Conservation (phyloP, 352 stramenopile genomes). For the Phytophthora sojae region DNA sequence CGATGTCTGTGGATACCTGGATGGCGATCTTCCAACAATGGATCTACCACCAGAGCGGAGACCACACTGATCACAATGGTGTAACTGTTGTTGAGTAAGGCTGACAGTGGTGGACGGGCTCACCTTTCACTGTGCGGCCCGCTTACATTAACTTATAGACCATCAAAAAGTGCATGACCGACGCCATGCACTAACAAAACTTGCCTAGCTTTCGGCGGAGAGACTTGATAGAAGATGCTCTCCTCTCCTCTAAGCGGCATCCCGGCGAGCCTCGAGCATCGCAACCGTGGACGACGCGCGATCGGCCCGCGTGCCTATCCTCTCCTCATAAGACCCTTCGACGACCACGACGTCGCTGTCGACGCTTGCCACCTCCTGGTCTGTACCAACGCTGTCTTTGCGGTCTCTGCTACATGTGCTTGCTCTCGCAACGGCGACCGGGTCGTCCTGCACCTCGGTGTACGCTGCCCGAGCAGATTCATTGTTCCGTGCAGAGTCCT, state of each 20-base stretch:
- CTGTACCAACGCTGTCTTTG: conserved; percentile 6
- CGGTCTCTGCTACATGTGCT: conserved; percentile 6
- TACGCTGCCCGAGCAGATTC: conserved; percentile 22
- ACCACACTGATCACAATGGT: not conserved
- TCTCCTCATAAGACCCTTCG: conserved; percentile 32
- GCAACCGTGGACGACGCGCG: conserved; percentile 21
- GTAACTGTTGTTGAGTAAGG: not conserved
- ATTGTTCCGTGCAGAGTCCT: conserved; percentile 16
- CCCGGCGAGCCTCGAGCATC: conserved; percentile 32
- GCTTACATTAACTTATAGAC: conserved; percentile 22
- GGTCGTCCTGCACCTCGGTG: conserved; percentile 24
- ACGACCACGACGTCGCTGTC: conserved; percentile 24
- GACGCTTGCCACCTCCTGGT: conserved; percentile 11
- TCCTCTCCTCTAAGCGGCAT: conserved; percentile 18
- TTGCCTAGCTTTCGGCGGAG: conserved; percentile 17
- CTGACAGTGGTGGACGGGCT: conserved; percentile 3
- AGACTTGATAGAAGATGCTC: not conserved
- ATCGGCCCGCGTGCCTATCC: conserved; percentile 10
- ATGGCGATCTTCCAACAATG: too few relatives aligned
- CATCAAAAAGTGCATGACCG: conserved; percentile 8
- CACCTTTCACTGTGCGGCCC: not conserved
- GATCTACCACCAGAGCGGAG: not conserved
- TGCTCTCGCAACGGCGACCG: not conserved
- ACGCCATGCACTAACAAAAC: conserved; percentile 2
- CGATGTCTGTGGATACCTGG: not conserved